Percentiles rank a stretch among this genome's conserved stretches.
phyloP scores from a whole-genome alignment of 2,329 filamentous ascomycete genomes.

The Monosporascus sp. region DNA sequence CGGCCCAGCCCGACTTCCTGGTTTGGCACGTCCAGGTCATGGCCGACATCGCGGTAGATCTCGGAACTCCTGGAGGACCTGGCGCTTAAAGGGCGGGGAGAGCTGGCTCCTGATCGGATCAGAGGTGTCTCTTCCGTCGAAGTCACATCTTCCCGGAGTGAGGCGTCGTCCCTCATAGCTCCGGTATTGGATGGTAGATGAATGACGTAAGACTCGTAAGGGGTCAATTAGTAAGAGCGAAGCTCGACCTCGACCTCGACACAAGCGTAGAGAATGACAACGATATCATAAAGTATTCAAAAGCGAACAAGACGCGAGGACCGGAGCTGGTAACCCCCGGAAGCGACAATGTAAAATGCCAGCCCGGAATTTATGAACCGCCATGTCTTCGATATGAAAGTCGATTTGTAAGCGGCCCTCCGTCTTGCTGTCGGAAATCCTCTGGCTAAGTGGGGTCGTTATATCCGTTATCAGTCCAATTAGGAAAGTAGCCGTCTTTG shows the following conservation, averaged over 20 bases:
- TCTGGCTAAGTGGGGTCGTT: not conserved
- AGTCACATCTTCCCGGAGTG: constrained; percentile 8
- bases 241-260: too few species aligned
- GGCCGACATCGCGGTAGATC: constrained; percentile 11
- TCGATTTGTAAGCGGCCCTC: constrained; percentile 1
- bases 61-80: constrained; percentile 9
- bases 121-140: constrained; percentile 24
- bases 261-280: not conserved
- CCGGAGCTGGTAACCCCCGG: not conserved
- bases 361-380: not conserved
- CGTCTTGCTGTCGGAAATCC: not conserved
- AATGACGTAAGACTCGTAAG: not conserved
- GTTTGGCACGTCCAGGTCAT: constrained; percentile 22
- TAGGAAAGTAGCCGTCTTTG: too few species aligned
- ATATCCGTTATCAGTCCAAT: not conserved
- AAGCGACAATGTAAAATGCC: not conserved
- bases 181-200: not conserved
- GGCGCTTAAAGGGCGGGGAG: constrained; percentile 1
- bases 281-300: not conserved
- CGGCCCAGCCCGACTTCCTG: constrained; percentile 27
- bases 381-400: not conserved
- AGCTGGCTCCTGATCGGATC: constrained; percentile 14
- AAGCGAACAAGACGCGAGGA: not conserved
- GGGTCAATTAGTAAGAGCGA: not conserved
- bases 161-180: constrained; percentile 5